Conservation (phyloP, 176 grass and related monocot species). For the Leersia perrieri region DNA sequence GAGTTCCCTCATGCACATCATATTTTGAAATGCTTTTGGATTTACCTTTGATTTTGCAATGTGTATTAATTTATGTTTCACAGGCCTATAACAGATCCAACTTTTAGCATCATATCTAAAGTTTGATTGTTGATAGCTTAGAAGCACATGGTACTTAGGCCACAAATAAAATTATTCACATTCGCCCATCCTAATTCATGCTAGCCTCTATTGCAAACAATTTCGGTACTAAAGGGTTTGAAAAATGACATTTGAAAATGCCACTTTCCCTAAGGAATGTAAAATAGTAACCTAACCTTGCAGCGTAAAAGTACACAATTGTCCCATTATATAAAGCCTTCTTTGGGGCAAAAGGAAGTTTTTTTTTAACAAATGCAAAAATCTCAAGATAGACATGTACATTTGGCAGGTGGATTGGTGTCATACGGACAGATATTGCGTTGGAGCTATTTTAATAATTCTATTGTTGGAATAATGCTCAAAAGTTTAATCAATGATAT, state of each 20-base stretch:
- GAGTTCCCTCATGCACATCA: not conserved
- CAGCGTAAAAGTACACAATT: no score
- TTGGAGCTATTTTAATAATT: not conserved
- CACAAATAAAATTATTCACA: not conserved
- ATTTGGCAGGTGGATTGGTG: not conserved
- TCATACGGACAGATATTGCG: not conserved
- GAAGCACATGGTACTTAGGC: not conserved
- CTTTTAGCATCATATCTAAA: not conserved
- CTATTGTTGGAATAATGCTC: not conserved
- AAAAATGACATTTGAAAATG: no score
- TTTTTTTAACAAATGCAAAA: not conserved
- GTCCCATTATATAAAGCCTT: no score
- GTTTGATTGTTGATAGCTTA: not conserved
- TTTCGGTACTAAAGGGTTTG: not conserved
- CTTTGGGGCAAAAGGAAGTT: no score
- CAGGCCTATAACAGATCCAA: not conserved
- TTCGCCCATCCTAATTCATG: not conserved
- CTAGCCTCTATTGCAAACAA: not conserved
- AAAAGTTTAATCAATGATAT: not conserved
- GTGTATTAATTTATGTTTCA: not conserved
- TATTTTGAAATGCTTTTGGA: not conserved
- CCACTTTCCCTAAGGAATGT: no score
- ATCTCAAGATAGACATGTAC: not conserved
- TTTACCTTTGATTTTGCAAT: not conserved
- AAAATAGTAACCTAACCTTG: no score